Base-by-base conservation (phyloP, 177 flowering plant species). In the Vitis hybrid region DNA sequence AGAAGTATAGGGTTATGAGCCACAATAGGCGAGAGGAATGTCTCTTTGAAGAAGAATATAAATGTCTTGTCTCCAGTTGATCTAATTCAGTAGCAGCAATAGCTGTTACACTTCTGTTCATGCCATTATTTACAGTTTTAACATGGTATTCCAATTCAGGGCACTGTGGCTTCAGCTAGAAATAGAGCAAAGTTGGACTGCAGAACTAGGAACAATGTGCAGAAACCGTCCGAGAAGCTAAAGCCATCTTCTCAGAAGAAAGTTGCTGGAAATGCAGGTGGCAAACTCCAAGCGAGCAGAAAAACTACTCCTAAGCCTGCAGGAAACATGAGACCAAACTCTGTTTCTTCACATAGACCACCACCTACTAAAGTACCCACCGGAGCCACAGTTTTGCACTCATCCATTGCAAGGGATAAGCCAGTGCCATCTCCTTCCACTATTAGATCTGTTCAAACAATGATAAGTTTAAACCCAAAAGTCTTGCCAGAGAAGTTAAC, bases 271-370 rank as follows among this genome's bases (percentile, higher is more conserved):
- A 38, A 38, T 38, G 47, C 10, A 38, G 47, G 9, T 8, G 47
- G 2, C 47, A 38, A 38, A 8, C 47, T 38, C 9, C 47, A 38
- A 38, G 1, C 1, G 47, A 38, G 47, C 47, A 38, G 47, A 38
- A 38, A 8, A 38, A 8, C 54, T 38, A 67, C 20, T 33, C 69
- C 3, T 57, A 56, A 19, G 50, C 61, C 59, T 33, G 28, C 62
- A 5, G 63, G 17, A 44, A 62, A 56, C 49, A 75, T 12, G 15
- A 70, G 44, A 18, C 47, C 66, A 4, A 52, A 49, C 65, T 51
- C 49, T 17, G 55, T 66, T 62, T 67, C 76, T 38, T 61, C 75
- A 49, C 54, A 62, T 31, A 66, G 53, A 60, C 9, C 47, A 38
- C 9, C 47, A 38, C 47, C 47, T 44, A 53, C 61, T 20, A 24